Evolutionary conservation across 2,329 filamentous ascomycete species (phyloP), one percentile per base, ranked within the genome.

Genomic region (Atkinsonella texensis): DNA sequence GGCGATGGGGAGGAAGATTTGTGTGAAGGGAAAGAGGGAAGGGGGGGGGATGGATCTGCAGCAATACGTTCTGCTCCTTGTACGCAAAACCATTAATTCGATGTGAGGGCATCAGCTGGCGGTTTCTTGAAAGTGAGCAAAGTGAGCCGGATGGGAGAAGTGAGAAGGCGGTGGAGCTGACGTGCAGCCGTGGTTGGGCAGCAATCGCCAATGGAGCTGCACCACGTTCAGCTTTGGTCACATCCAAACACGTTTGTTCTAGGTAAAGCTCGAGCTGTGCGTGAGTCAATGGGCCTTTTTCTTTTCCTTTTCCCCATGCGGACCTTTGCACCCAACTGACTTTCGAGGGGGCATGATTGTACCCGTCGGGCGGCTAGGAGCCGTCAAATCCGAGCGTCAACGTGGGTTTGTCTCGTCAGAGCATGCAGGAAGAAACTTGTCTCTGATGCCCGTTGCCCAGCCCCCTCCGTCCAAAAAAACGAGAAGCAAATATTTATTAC

Each of bases 161-260:
- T 31, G 20, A 28, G 28, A n/a, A 45, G 13, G 43, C n/a, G 13
- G 28, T 45, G 43, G 43, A 33, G 20, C 23, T n/a, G 12, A 3
- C 13, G 43, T 32, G 43, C 43, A 45, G 4, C 10, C 10, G n/a
- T 42, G 35, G 31, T 49, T 49, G 40, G 48, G 48, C 48, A 49
- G n/a, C 47, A 43, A 49, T n/a, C 28, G 23, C 47, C 47, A 49
- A 49, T 49, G 17, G 48, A 49, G 48, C 31, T 12, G 48, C 41
- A 49, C 48, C 48, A 50, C 49, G 43, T 50, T 41, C 43, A 40
- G 43, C 18, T 7, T 20, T 40, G 28, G 41, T 33, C 15, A 33
- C 15, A 13, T 17, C 20, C 9, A 20, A 13, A 8, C 11, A 18
- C 28, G 20, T 4, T 39, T 13, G 13, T 20, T 39, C 41, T n/a